Conservation (phyloP, 2,329 filamentous ascomycete species). For the Alternaria triticimaculans region DNA sequence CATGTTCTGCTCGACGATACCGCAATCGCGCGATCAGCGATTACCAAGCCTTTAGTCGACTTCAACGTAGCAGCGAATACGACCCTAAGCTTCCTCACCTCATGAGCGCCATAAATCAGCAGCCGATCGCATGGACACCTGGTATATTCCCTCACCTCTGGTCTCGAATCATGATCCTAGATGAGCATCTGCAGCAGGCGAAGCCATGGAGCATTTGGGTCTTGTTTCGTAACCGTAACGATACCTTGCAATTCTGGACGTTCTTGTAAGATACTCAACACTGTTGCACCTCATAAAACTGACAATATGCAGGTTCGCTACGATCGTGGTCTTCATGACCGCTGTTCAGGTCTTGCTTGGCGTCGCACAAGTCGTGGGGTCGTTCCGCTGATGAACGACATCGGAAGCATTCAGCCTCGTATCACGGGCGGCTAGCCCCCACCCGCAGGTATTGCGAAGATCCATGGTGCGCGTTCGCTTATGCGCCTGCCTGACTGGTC, state of each 20-base stretch:
- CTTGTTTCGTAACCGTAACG: slow-evolving; percentile 28
- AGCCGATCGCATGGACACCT: slow-evolving; percentile 21
- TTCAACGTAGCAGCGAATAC: not conserved
- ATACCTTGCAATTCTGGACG: slow-evolving; percentile 33
- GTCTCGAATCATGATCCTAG: slow-evolving; percentile 24
- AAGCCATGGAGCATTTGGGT: slow-evolving; percentile 35
- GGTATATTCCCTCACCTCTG: slow-evolving; percentile 28
- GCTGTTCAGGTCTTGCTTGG: slow-evolving; percentile 26
- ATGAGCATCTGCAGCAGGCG: slow-evolving; percentile 24
- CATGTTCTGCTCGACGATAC: slow-evolving; percentile 24
- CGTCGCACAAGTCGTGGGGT: slow-evolving; percentile 27
- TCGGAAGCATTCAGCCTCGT: not conserved
- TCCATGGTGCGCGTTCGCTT: not conserved
- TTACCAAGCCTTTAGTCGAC: slow-evolving; percentile 5
- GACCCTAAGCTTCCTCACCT: slow-evolving; percentile 7
- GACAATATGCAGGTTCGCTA: slow-evolving; percentile 22
- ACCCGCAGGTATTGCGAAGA: not conserved
- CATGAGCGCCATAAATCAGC: slow-evolving; percentile 13
- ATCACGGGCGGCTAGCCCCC: not conserved
- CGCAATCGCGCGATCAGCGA: slow-evolving; percentile 2
- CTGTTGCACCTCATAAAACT: not conserved
- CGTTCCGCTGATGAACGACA: slow-evolving; percentile 11
- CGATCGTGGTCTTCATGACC: slow-evolving; percentile 24
- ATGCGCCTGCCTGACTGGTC: not conserved
- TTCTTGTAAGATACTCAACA: slow-evolving; percentile 19